These are phyloP conservation scores for Leccinum rimulosum DNA, from an alignment of 768 basidiomycete genomes.

Conservation along the genomic window DNA sequence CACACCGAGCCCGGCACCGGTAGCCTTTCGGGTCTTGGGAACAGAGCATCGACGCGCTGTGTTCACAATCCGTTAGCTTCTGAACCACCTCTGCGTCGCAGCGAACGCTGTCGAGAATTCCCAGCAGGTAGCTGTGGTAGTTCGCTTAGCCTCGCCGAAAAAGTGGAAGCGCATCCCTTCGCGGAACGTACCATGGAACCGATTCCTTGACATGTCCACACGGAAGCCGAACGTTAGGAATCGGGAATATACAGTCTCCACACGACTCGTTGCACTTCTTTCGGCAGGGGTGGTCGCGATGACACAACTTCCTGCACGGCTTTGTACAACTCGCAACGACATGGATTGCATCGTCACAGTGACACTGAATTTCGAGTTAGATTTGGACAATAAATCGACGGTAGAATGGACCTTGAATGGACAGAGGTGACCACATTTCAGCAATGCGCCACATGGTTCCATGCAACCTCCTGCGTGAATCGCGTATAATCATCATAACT, in stretches of 20 bases:
- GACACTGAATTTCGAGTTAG: conserved; percentile 42
- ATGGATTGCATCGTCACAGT: conserved; percentile 59
- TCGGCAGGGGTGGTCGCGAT: conserved; percentile 55
- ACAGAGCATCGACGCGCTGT: conserved; percentile 48
- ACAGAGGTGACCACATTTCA: conserved; percentile 65
- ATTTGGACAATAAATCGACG: background rate
- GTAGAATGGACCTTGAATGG: conserved; percentile 47
- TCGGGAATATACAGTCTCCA: conserved; percentile 49
- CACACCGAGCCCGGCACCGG: conserved; percentile 45
- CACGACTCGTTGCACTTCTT: conserved; percentile 51
- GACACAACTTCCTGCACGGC: conserved; percentile 51
- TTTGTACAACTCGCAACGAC: conserved; percentile 44
- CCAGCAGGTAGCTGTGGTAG: conserved; percentile 41
- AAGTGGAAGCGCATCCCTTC: background rate
- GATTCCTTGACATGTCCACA: conserved; percentile 51
- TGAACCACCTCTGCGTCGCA: conserved; percentile 47
- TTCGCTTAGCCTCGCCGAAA: background rate
- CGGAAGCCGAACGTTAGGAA: conserved; percentile 47
- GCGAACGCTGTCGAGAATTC: conserved; percentile 40
- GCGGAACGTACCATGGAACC: conserved; percentile 47
- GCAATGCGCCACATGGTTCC: conserved; percentile 47
- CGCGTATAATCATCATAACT: background rate
- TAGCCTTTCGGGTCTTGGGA: conserved; percentile 40
- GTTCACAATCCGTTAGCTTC: conserved; percentile 52
- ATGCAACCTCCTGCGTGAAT: conserved; percentile 56